A percentile compares a stretch with the other conserved stretches of the same genome.
phyloP scores from a whole-genome alignment of 2,329 filamentous ascomycete species.

The Thelonectria olida region DNA sequence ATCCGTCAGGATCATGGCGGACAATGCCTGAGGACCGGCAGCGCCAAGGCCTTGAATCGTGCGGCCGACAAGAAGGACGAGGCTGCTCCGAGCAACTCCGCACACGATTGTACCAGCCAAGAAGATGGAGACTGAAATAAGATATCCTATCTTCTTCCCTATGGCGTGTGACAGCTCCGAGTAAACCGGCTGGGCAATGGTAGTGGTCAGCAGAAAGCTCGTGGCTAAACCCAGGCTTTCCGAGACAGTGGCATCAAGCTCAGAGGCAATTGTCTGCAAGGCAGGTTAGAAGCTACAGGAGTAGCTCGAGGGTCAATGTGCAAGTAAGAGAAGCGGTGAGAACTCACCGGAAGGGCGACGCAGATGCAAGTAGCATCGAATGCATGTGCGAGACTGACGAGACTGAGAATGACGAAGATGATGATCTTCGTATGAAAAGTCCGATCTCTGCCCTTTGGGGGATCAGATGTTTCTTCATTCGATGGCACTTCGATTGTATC shows the following conservation, averaged over 20 bases:
- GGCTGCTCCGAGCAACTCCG: constrained; percentile 43
- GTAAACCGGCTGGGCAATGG: constrained; percentile 65
- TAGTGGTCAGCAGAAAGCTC: constrained; percentile 72
- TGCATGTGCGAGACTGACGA: constrained; percentile 33
- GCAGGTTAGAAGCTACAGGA: constrained; percentile 7
- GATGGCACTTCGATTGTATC: no score
- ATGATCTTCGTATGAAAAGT: not conserved
- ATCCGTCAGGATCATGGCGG: constrained; percentile 47
- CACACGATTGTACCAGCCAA: constrained; percentile 52
- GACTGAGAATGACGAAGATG: constrained; percentile 34
- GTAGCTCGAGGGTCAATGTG: not conserved
- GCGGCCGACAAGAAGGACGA: constrained; percentile 45
- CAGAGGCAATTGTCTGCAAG: constrained; percentile 32
- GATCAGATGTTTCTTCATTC: no score
- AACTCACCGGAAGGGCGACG: constrained; percentile 39
- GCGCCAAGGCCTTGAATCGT: constrained; percentile 48
- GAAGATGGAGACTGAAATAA: constrained; percentile 43
- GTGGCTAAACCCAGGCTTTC: constrained; percentile 58
- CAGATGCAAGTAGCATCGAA: constrained; percentile 42
- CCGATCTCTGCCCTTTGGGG: no score
- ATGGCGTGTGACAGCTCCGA: constrained; percentile 48
- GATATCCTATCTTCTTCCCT: constrained; percentile 43
- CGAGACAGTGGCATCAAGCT: constrained; percentile 38
- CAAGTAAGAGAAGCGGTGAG: not conserved
- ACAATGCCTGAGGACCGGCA: constrained; percentile 46